A percentile compares a stretch with the other conserved stretches of the same genome.
These are phyloP conservation scores for Skeletonema tropicum DNA, from an alignment of 108 stramenopile genomes.

Conservation along the genomic window DNA sequence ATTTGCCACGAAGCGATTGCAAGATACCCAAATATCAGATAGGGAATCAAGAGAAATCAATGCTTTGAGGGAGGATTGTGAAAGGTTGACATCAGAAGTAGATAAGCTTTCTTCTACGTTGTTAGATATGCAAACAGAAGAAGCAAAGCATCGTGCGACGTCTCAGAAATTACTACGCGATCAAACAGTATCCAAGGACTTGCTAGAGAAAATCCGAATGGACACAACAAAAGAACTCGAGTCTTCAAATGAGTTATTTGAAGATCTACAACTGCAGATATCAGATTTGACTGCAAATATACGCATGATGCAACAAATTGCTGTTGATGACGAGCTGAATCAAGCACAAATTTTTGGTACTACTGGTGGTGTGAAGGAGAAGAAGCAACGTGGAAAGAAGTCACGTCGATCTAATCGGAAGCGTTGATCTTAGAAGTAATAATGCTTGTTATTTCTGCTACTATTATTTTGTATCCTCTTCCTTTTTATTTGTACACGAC, in stretches of 20 bases:
- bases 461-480: neutral
- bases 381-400: conserved; percentile 42
- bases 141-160: conserved; percentile 60
- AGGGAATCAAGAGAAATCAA: conserved; percentile 57
- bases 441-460: neutral
- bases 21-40: conserved; percentile 48
- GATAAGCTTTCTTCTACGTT: conserved; percentile 52
- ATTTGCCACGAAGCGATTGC: conserved; percentile 60
- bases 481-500: neutral
- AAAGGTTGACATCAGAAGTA: conserved; percentile 49
- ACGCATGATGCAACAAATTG: conserved; percentile 71
- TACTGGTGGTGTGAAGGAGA: conserved; percentile 23
- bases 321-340: conserved; percentile 64
- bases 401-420: conserved; percentile 15
- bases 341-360: conserved; percentile 83
- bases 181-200: conserved; percentile 69
- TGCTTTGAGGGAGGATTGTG: conserved; percentile 58
- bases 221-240: conserved; percentile 57
- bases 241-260: conserved; percentile 53
- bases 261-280: conserved; percentile 85
- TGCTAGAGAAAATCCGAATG: conserved; percentile 71
- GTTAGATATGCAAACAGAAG: conserved; percentile 71
- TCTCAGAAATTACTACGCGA: conserved; percentile 74
- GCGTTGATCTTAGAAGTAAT: neutral
- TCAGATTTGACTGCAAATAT: conserved; percentile 82